Evolutionary conservation across 2,329 filamentous ascomycete genomes (phyloP).

Genomic region (Fusarium sp.): DNA sequence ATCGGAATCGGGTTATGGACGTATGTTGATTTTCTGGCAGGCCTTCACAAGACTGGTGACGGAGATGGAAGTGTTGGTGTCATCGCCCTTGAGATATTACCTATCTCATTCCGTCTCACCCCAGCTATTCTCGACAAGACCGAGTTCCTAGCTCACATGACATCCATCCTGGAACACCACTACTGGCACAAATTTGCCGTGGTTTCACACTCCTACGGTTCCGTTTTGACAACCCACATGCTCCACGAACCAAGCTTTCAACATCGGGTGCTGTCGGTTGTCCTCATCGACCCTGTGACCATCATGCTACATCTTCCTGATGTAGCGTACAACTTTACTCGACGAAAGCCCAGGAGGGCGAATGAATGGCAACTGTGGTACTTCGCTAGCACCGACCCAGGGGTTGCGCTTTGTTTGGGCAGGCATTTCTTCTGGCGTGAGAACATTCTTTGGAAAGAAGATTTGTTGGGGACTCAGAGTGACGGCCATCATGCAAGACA

Average conservation of each 20-base stretch:
- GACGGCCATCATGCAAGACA: conserved; percentile 40
- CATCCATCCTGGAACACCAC: conserved; percentile 65
- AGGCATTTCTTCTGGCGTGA: conserved; percentile 77
- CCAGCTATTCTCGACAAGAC: conserved; percentile 58
- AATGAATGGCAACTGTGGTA: conserved; percentile 78
- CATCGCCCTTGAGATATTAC: conserved; percentile 72
- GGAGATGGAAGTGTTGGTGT: conserved; percentile 63
- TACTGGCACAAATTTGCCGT: conserved; percentile 67
- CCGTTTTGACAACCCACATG: conserved; percentile 69
- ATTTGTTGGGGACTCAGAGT: conserved; percentile 53
- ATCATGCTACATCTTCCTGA: conserved; percentile 74
- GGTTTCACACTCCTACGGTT: conserved; percentile 71
- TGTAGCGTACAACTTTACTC: conserved; percentile 77
- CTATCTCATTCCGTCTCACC: conserved; percentile 71
- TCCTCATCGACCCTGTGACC: conserved; percentile 70
- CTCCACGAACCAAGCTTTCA: conserved; percentile 59
- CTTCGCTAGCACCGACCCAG: conserved; percentile 74
- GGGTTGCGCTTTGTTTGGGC: conserved; percentile 70
- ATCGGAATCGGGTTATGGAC: conserved; percentile 75
- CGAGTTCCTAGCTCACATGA: conserved; percentile 66
- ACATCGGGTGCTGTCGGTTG: conserved; percentile 58
- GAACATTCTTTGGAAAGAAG: conserved; percentile 76
- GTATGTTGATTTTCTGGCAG: conserved; percentile 66
- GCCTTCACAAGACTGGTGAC: conserved; percentile 51
- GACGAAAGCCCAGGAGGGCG: conserved; percentile 61